Evolutionary conservation across 768 basidiomycete species (phyloP).

Genomic region (Terana coerulea): DNA sequence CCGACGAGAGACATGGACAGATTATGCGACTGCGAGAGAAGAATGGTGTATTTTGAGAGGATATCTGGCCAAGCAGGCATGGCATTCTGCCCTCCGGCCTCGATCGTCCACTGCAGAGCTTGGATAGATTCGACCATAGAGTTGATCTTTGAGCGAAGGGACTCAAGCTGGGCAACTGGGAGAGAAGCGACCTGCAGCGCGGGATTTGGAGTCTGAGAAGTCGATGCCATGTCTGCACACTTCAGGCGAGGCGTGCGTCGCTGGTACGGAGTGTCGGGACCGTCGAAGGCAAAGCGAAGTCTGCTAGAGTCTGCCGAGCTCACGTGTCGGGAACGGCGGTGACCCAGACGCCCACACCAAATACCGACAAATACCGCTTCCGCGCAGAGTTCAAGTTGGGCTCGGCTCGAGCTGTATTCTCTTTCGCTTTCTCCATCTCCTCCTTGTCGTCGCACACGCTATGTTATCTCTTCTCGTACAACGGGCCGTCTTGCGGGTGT

Average conservation of each 20-base stretch:
- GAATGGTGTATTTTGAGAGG: slow-evolving; percentile 79
- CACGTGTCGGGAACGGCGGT: not conserved
- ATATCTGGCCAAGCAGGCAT: slow-evolving; percentile 88
- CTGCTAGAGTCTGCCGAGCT: not conserved
- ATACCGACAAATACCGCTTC: slow-evolving; percentile 10
- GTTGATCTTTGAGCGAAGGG: slow-evolving; percentile 68
- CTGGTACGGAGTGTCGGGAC: not conserved
- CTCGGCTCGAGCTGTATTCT: not conserved
- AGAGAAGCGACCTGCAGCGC: slow-evolving; percentile 34
- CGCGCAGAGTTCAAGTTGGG: not conserved
- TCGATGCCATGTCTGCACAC: not conserved
- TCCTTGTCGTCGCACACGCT: too few species aligned
- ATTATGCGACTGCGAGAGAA: slow-evolving; percentile 79
- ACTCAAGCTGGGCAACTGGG: slow-evolving; percentile 70
- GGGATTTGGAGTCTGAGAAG: not conserved
- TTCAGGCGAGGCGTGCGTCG: not conserved
- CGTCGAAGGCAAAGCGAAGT: not conserved
- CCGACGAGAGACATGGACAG: slow-evolving; percentile 62
- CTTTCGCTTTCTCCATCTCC: not conserved
- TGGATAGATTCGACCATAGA: slow-evolving; percentile 79
- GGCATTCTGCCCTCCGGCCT: slow-evolving; percentile 47
- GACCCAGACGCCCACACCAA: not conserved
- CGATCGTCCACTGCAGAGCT: slow-evolving; percentile 58
- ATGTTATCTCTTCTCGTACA: slow-evolving; percentile 8
- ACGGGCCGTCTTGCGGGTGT: not conserved